Evolutionary conservation across 805 yeast species (phyloP), one percentile per base, ranked within the genome.

Genomic region (Suhomyces xylopsoci): DNA sequence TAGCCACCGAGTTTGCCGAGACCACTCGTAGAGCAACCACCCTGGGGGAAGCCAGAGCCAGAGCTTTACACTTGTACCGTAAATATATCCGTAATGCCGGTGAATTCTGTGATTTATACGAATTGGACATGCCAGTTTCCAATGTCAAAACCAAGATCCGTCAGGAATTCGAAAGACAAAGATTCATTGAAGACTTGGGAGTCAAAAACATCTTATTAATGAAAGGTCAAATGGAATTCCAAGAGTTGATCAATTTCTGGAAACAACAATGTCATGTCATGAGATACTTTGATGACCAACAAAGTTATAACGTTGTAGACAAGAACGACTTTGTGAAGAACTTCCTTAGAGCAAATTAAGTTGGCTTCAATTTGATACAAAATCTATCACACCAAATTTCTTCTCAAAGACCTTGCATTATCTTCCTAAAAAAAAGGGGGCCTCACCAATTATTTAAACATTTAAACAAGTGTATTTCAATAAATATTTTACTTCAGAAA

Each of bases 151-250:
- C 96, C 52, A 88, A 87, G 73, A 80, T 90, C 59, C 84, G 96
- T 79, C 94, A 89, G 70, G 94, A 90, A 70, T 90, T 90, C 61
- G 96, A 90, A 71, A 85, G 96, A 74, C 80, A 89, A 64, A 79
- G 96, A 64, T 89, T 77, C 65, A 90, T 88, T 49, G 74, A 74
- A 50, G 90, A 87, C 63, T 67, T 85, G 58, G 81, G 82, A 32
- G 81, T 86, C 45, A 77, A 80, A 57, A 90, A 89, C 69, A 79
- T 87, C 15, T 76, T 90, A 53, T 82, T 82, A 59, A 83, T 88
- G 74, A 87, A 88, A 74, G 96, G 93, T 6, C 91, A 88, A 64
- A 88, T 88, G 94, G 96, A 90, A 69, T 90, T 84, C 71, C 96
- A 89, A 73, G 96, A 89, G 66, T 79, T 88, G 64, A 80, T 85